Evolutionary conservation across 257 asterid genomes (phyloP), one percentile per base, ranked within the genome.

Genomic region (Nicotiana tomentosiformis): DNA sequence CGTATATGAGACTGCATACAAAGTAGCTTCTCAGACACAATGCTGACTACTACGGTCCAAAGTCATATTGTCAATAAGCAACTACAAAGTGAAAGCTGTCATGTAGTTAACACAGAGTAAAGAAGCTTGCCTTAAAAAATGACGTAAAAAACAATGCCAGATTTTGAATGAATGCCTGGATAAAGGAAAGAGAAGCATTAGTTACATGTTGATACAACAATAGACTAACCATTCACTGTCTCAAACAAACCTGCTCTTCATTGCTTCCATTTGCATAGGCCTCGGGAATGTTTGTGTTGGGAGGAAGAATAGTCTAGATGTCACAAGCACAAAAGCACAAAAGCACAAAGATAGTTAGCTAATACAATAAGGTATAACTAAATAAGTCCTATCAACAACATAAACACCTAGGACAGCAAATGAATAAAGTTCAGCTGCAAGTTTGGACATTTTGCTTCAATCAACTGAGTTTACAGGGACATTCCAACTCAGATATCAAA

Each of bases 121-220:
- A 30, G 78, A 82, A 20, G 76, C 90, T 89, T 87, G 90, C 99
- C 98, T 96, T 96, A 89, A 82, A 96, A 86, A 94, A 96, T 64
- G 99, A 93, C 77, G 99, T 94, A 88, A 96, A 91, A 86, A 94
- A 96, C 91, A 96, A 80, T 1, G 98, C 99, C 91, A 96, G 83
- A 84, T 96, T 96, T 87, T 96, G 99, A 82, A 96, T 93, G 81
- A 96, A 96, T 46, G 96, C 98, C 99, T 96, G 96, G 51, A 82
- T 17, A 77, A 80, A 86, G 53, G 61, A 51, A 53, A 77, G 1
- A 79, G 64, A 61, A 81, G 26, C 18, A 10, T 80, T 81, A 68
- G 67, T 29, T 18, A 23, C 39, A 18, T 55, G 29, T 15, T 23
- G 62, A 43, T 51, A 29, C 56, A 70, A 29, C 17, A 69, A 23